Conservation (phyloP, 345 rosid genomes). For the Eucalyptus polyanthemos region DNA sequence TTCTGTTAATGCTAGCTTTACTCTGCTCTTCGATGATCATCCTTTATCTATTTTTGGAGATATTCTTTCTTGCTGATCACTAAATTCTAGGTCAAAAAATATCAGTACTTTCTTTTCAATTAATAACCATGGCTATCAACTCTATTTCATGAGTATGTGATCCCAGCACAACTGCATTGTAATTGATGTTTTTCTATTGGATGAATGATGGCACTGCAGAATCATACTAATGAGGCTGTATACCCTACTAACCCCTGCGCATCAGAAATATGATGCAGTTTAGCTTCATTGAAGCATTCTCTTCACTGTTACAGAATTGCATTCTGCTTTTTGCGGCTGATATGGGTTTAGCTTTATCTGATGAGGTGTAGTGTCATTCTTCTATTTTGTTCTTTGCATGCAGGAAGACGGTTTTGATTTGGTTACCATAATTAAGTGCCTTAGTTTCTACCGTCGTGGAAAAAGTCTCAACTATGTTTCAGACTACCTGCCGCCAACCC, state of each 20-base stretch:
- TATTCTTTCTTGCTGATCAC: not conserved
- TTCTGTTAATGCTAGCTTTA: not conserved
- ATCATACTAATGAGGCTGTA: not conserved
- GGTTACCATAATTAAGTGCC: constrained; percentile 21
- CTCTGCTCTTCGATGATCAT: not conserved
- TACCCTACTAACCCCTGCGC: not conserved
- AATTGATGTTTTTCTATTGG: not conserved
- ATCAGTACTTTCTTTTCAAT: not conserved
- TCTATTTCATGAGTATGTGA: not conserved
- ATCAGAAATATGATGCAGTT: not conserved
- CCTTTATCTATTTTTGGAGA: not conserved
- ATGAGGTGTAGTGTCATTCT: not conserved
- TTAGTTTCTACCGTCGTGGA: constrained; percentile 45
- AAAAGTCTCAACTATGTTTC: constrained; percentile 14
- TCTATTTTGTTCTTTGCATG: not conserved
- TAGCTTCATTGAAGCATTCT: not conserved
- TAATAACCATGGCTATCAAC: not conserved
- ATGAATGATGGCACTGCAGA: not conserved
- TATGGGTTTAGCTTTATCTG: not conserved
- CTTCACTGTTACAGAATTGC: not conserved
- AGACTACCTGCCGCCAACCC: constrained; percentile 45
- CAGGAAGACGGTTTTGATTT: constrained; percentile 57
- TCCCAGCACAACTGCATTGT: not conserved
- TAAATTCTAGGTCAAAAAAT: not conserved
- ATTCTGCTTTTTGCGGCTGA: not conserved